phyloP scores from a whole-genome alignment of 768 basidiomycete genomes.

The Lentinus tigrinus region DNA sequence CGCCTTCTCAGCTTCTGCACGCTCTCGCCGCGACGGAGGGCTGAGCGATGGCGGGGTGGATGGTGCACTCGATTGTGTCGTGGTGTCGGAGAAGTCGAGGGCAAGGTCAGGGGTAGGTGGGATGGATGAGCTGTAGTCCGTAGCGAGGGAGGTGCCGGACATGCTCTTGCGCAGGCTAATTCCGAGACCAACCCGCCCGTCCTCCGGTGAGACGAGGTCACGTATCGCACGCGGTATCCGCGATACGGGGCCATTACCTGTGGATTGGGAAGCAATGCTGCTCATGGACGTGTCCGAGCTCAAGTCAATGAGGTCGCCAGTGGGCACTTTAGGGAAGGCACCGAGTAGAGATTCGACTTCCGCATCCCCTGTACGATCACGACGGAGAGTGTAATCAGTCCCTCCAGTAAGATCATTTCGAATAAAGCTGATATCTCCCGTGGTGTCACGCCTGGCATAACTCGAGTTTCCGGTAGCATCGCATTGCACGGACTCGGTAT shows the following conservation, averaged over 20 bases:
- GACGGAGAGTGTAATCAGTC: slow-evolving; percentile 15
- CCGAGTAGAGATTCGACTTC: slow-evolving; percentile 25
- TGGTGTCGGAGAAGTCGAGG: slow-evolving; percentile 58
- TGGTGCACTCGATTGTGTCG: slow-evolving; percentile 52
- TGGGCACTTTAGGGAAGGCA: slow-evolving; percentile 3
- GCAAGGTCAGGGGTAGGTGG: slow-evolving; percentile 62
- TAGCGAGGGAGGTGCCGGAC: slow-evolving; percentile 7
- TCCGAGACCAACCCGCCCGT: slow-evolving; percentile 6
- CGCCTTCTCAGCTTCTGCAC: slow-evolving; percentile 6
- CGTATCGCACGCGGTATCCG: slow-evolving; percentile 15
- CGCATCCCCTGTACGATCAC: slow-evolving; percentile 24
- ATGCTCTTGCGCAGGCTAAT: slow-evolving; percentile 9
- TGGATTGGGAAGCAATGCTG: slow-evolving; percentile 6
- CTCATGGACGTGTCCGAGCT: slow-evolving; percentile 8
- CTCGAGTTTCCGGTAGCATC: slow-evolving; percentile 4
- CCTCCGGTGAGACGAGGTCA: background rate
- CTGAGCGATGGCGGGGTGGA: slow-evolving; percentile 49
- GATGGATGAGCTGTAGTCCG: slow-evolving; percentile 28
- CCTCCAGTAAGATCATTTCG: slow-evolving; percentile 6
- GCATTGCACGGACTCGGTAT: background rate
- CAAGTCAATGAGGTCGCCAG: slow-evolving; percentile 26
- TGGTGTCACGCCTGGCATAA: slow-evolving; percentile 3
- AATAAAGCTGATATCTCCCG: slow-evolving; percentile 1
- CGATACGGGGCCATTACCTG: slow-evolving; percentile 17
- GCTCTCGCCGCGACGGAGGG: slow-evolving; percentile 28